These are phyloP conservation scores for Pythium coloratum DNA, from an alignment of 352 stramenopile species.

Conservation along the genomic window DNA sequence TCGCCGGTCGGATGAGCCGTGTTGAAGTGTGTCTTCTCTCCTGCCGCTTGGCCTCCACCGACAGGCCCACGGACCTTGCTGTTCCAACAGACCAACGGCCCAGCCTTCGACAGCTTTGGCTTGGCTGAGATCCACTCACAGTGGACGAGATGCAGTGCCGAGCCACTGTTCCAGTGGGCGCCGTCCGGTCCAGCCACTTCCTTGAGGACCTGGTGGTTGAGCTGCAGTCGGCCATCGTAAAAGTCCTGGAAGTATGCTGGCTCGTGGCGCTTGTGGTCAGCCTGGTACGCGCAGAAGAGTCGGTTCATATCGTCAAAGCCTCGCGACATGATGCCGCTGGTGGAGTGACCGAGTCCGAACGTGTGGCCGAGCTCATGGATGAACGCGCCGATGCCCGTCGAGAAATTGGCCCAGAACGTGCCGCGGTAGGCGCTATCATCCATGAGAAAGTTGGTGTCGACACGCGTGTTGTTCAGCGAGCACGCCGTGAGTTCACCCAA, in stretches of 20 bases:
- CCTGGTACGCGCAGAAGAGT: slow-evolving; percentile 44
- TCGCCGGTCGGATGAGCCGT: slow-evolving; percentile 12
- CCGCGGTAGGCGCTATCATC: slow-evolving; percentile 64
- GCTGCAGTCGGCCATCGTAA: slow-evolving; percentile 23
- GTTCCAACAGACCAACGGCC: slow-evolving; percentile 31
- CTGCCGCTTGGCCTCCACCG: slow-evolving; percentile 41
- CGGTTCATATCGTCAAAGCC: slow-evolving; percentile 80
- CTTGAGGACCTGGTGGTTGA: slow-evolving; percentile 39
- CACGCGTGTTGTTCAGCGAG: slow-evolving; percentile 56
- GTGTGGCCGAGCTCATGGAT: slow-evolving; percentile 68
- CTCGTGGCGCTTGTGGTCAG: slow-evolving; percentile 19
- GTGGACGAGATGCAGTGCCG: slow-evolving; percentile 47
- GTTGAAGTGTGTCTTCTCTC: slow-evolving; percentile 39
- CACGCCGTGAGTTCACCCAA: slow-evolving; percentile 47
- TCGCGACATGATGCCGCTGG: slow-evolving; percentile 61
- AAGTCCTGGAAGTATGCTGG: slow-evolving; percentile 29
- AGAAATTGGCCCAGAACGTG: slow-evolving; percentile 66
- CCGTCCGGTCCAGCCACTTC: slow-evolving; percentile 37
- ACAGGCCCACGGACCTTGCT: slow-evolving; percentile 49
- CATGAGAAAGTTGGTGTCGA: slow-evolving; percentile 46
- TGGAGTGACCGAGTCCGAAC: slow-evolving; percentile 55
- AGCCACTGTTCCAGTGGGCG: slow-evolving; percentile 61
- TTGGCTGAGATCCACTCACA: slow-evolving; percentile 55
- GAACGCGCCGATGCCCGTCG: slow-evolving; percentile 63
- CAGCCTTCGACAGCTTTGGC: slow-evolving; percentile 32